phyloP scores from a whole-genome alignment of 179 eudicot genomes.

The Gypsophila paniculata region DNA sequence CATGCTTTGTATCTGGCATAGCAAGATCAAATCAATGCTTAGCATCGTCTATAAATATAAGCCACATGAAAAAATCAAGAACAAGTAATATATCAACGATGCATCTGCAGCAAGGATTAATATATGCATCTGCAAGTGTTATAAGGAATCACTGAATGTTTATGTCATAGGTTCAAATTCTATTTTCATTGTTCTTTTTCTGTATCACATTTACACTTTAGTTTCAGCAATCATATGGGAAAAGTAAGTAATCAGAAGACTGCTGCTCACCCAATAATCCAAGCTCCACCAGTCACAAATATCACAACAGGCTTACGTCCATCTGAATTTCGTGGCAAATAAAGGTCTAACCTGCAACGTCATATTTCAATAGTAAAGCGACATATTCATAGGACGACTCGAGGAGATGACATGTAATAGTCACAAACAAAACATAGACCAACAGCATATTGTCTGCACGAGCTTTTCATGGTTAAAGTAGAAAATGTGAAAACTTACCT shows the following conservation, averaged over 20 bases:
- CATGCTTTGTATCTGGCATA: slow-evolving; percentile 89
- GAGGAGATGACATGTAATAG: background rate
- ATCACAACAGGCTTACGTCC: slow-evolving; percentile 88
- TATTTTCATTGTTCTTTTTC: background rate
- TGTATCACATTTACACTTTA: background rate
- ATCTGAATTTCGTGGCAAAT: slow-evolving; percentile 56
- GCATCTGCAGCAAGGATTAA: background rate
- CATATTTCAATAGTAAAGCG: slow-evolving; percentile 17
- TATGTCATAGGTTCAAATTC: background rate
- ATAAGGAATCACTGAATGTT: background rate
- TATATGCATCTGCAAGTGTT: background rate
- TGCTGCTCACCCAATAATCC: slow-evolving; percentile 94
- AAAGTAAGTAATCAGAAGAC: slow-evolving; percentile 2
- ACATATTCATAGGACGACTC: background rate
- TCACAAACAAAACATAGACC: slow-evolving; percentile 1
- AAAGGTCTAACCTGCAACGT: slow-evolving; percentile 74
- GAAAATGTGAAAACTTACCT: slow-evolving; percentile 37
- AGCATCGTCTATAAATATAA: background rate
- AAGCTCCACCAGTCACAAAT: slow-evolving; percentile 97
- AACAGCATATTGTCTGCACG: background rate
- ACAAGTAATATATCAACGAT: slow-evolving; percentile 4
- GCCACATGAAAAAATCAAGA: background rate
- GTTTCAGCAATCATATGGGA: slow-evolving; percentile 4
- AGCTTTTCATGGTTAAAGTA: background rate
- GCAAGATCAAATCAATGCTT: slow-evolving; percentile 9